These are phyloP conservation scores for Camellia oleifera DNA, from an alignment of 179 eudicot species.

Conservation along the genomic window DNA sequence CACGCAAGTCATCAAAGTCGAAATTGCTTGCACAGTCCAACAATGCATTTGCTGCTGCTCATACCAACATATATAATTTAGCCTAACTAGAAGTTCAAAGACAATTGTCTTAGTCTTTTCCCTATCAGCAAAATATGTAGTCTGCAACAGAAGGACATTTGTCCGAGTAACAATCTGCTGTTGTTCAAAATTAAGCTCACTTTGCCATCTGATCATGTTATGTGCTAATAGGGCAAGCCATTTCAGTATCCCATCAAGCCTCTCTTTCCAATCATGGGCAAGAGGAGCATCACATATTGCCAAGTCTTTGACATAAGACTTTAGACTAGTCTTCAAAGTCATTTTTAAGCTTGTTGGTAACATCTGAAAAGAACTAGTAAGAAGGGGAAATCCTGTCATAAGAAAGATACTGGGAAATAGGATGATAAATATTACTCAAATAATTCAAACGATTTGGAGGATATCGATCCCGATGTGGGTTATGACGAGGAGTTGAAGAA, in stretches of 20 bases:
- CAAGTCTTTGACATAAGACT: slow-evolving; percentile 57
- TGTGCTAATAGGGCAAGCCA: slow-evolving; percentile 94
- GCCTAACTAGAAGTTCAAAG: slow-evolving; percentile 71
- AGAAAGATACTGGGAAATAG: no score
- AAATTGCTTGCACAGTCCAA: slow-evolving; percentile 93
- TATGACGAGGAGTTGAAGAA: no score
- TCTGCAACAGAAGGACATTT: slow-evolving; percentile 79
- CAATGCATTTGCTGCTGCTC: slow-evolving; percentile 85
- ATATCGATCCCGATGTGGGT: no score
- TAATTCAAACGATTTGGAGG: no score
- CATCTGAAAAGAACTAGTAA: slow-evolving; percentile 40
- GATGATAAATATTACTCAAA: no score
- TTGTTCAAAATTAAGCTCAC: slow-evolving; percentile 86
- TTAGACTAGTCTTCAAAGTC: slow-evolving; percentile 54
- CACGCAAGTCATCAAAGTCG: slow-evolving; percentile 81
- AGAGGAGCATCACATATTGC: slow-evolving; percentile 79
- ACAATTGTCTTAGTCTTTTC: slow-evolving; percentile 72
- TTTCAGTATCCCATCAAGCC: slow-evolving; percentile 48
- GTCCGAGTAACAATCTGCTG: slow-evolving; percentile 70
- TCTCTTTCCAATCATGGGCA: slow-evolving; percentile 86
- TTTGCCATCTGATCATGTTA: slow-evolving; percentile 96
- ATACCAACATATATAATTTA: slow-evolving; percentile 80
- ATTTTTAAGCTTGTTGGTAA: slow-evolving; percentile 69
- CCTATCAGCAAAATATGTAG: slow-evolving; percentile 83
- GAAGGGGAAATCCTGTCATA: no score